These are phyloP conservation scores for Taphrina confusa DNA, from an alignment of 1,139 yeast species.

Conservation along the genomic window DNA sequence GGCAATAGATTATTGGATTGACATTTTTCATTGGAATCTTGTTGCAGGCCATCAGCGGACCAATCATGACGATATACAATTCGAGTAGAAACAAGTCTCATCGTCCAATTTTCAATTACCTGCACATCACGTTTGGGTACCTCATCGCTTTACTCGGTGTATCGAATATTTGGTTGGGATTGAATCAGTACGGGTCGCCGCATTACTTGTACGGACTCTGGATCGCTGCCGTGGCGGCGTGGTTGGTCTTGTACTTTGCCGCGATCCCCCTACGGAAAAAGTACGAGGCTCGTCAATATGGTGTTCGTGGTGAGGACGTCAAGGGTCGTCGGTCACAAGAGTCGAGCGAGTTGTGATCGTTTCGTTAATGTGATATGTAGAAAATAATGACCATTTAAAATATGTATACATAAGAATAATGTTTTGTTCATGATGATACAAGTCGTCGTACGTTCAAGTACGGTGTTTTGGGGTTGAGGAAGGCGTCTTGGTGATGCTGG, in stretches of 20 bases:
- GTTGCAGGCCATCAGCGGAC: neutral
- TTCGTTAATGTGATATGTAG: no score
- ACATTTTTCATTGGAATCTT: neutral
- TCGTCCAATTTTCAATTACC: slow-evolving; percentile 1
- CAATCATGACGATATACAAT: neutral
- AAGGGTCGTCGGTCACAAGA: neutral
- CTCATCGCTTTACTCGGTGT: slow-evolving; percentile 3
- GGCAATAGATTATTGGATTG: slow-evolving; percentile 1
- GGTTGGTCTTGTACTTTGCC: neutral
- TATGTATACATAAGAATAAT: no score
- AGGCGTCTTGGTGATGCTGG: neutral
- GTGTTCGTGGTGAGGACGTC: neutral
- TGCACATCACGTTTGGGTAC: slow-evolving; percentile 1
- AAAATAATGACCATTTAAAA: no score
- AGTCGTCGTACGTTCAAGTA: no score
- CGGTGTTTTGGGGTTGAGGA: neutral
- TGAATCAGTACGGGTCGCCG: slow-evolving; percentile 1
- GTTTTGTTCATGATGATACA: no score
- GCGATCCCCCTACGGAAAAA: neutral
- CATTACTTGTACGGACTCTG: slow-evolving; percentile 1
- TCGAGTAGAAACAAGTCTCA: neutral
- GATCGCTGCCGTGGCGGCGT: slow-evolving; percentile 5
- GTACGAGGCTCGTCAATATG: neutral
- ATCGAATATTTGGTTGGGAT: neutral
- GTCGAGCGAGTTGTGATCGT: no score